Percentiles rank a stretch among this genome's conserved stretches.
Evolutionary conservation across 495 filamentous ascomycete genomes (phyloP).

Genomic region (Neurospora terricola): DNA sequence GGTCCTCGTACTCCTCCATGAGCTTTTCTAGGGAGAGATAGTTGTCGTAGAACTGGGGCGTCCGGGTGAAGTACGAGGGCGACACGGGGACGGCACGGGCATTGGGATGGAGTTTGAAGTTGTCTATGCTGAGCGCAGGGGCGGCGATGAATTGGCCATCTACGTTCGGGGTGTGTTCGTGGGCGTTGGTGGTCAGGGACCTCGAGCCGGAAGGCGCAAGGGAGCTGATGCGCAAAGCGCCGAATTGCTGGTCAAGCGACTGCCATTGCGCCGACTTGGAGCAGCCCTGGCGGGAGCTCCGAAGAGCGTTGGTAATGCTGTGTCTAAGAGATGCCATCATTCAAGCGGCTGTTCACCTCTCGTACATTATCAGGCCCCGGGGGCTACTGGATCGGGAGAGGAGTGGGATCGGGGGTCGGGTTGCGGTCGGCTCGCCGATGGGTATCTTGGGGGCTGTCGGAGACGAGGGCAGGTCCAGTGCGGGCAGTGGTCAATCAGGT

Average conservation of each 20-base stretch:
- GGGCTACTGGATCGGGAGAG: constrained; percentile 13
- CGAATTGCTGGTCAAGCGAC: constrained; percentile 19
- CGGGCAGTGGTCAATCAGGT: background rate
- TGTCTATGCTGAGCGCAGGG: background rate
- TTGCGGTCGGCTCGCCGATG: constrained; percentile 2
- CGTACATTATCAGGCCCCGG: constrained; percentile 16
- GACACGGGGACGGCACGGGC: constrained; percentile 75
- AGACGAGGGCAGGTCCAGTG: background rate
- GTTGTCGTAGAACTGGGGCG: constrained; percentile 76
- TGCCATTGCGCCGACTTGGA: constrained; percentile 9
- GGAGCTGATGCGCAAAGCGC: constrained; percentile 11
- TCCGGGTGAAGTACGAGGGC: constrained; percentile 86
- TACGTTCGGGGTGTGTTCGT: constrained; percentile 13
- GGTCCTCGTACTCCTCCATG: constrained; percentile 54
- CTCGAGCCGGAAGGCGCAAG: constrained; percentile 4
- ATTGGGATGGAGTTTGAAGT: constrained; percentile 5
- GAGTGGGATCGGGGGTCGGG: constrained; percentile 3
- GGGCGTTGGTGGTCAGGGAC: constrained; percentile 13
- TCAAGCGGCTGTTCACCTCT: constrained; percentile 6
- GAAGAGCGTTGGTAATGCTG: constrained; percentile 14
- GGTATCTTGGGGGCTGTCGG: background rate
- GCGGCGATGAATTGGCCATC: constrained; percentile 17
- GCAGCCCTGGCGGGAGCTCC: constrained; percentile 9
- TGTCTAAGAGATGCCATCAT: constrained; percentile 25
- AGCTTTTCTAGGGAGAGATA: constrained; percentile 63